Base-by-base conservation (phyloP, 2,329 filamentous ascomycete genomes). In the Fusarium praegraminearum region DNA sequence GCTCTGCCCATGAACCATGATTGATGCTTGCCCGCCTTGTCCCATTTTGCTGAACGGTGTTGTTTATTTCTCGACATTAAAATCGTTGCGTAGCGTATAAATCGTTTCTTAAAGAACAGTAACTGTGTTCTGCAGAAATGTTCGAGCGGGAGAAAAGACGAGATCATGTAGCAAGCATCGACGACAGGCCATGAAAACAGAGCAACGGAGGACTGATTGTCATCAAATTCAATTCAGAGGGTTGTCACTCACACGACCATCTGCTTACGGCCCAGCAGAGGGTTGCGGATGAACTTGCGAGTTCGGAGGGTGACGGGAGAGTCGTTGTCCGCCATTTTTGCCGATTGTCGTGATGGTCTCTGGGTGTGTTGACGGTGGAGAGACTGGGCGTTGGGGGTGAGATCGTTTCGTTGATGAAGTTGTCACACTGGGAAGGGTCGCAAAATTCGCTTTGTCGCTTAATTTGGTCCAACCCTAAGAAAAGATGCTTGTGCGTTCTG, bases 201-300 rank as follows among this genome's bases (percentile, higher is more conserved):
- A 58, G 12, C 24, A 26, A 28, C 20, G 43, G 56, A 53, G 60
- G 55, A 45, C 33, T 56, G 51, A 57, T 30, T 59, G 54, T 52
- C 38, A 49, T 49, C 40, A 58, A 40, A 65, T 58, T 57, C 68
- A 71, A 72, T 59, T 65, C 40, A 59, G 24, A 66, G 62, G 62
- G 54, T 52, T 65, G 73, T 77, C 77, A 91, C 92, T 90, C 93
- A 98, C 95, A 98, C 93, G 86, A 98, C 95, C 93, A 98, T 97
- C 91, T 98, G 95, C 90, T 97, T 97, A 85, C 95, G 93, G 84
- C 92, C 93, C 83, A 99, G 91, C 82, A 99, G 93, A 84, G 96
- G 93, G 91, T 99, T 99, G 89, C 94, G 93, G 87, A 98, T 97
- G 93, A 99, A 99, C 90, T 98, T 98, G 93, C 96, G 95, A 86